Percentiles rank a stretch among this genome's conserved stretches.
Conservation (phyloP, 2,329 filamentous ascomycete species). For the Xylaria hypoxylon region DNA sequence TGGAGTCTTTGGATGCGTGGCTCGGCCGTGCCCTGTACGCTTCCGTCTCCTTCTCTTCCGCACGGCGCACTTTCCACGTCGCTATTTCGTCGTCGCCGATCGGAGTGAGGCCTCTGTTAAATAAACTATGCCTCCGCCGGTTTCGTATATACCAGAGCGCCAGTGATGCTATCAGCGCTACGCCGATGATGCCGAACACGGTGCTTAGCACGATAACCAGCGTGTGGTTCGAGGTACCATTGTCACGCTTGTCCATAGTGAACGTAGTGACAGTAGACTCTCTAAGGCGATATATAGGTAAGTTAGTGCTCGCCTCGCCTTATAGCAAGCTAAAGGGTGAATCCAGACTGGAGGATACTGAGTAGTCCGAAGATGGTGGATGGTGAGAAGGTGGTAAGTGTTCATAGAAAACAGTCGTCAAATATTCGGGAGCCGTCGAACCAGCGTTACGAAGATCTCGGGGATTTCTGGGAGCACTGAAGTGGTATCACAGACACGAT, state of each 20-base stretch:
- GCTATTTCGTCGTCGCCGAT: constrained; percentile 75
- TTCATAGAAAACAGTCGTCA: constrained; percentile 17
- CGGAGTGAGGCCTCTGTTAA: constrained; percentile 68
- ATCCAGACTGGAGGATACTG: constrained; percentile 7
- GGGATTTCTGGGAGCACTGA: background rate
- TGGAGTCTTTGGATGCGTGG: constrained; percentile 54
- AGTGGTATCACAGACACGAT: background rate
- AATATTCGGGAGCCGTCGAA: constrained; percentile 22
- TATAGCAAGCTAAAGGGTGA: constrained; percentile 6
- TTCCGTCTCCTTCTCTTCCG: constrained; percentile 49
- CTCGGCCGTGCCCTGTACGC: constrained; percentile 43
- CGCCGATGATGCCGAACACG: constrained; percentile 59
- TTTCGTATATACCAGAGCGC: constrained; percentile 56
- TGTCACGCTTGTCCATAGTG: constrained; percentile 32
- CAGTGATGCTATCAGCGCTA: constrained; percentile 54
- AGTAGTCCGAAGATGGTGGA: background rate
- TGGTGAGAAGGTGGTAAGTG: background rate
- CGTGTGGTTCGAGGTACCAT: constrained; percentile 50
- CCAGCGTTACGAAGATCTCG: constrained; percentile 30
- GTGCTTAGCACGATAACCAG: constrained; percentile 65
- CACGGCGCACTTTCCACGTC: constrained; percentile 66
- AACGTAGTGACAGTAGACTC: constrained; percentile 33
- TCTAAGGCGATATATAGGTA: constrained; percentile 11
- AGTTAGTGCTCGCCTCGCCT: constrained; percentile 8
- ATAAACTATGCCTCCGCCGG: constrained; percentile 57